Conservation (phyloP, 352 stramenopile genomes). For the Globisporangium emineosum region DNA sequence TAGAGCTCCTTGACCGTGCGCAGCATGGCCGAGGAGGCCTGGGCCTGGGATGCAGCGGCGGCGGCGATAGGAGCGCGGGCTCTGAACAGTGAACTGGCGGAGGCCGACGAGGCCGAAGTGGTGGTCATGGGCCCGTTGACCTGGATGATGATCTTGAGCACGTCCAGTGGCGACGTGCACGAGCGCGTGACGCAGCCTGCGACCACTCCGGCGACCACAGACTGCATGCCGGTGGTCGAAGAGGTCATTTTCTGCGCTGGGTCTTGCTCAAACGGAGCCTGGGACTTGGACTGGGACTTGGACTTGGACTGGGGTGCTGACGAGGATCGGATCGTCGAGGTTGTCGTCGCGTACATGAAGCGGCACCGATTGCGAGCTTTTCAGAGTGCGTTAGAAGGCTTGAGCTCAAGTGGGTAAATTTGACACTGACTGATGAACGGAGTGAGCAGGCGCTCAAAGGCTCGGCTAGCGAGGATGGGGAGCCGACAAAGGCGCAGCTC, state of each 20-base stretch:
- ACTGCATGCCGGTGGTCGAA: slow-evolving; percentile 43
- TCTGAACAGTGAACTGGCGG: slow-evolving; percentile 1
- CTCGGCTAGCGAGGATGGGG: not conserved
- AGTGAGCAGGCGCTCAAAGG: not conserved
- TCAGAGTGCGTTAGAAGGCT: not conserved
- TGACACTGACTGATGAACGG: slow-evolving; percentile 4
- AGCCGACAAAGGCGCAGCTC: not conserved
- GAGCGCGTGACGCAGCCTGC: slow-evolving; percentile 79
- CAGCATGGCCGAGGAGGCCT: slow-evolving; percentile 33
- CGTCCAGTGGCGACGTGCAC: slow-evolving; percentile 76
- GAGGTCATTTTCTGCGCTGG: not conserved
- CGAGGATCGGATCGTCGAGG: not conserved
- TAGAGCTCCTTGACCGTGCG: slow-evolving; percentile 61
- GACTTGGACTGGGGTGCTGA: not conserved
- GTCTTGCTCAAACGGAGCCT: not conserved
- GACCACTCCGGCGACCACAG: slow-evolving; percentile 67
- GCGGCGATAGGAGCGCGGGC: slow-evolving; percentile 13
- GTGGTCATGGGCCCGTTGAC: slow-evolving; percentile 43
- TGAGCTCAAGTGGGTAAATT: slow-evolving; percentile 14
- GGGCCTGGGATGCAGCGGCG: not conserved
- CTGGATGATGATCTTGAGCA: slow-evolving; percentile 86
- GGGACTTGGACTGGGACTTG: not conserved
- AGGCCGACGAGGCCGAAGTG: not conserved
- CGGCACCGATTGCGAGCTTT: not conserved
- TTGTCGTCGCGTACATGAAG: slow-evolving; percentile 5